A percentile compares a stretch with the other conserved stretches of the same genome.
phyloP scores from a whole-genome alignment of 371 early-diverging fungal genomes.

The Fennellomyces sp. region DNA sequence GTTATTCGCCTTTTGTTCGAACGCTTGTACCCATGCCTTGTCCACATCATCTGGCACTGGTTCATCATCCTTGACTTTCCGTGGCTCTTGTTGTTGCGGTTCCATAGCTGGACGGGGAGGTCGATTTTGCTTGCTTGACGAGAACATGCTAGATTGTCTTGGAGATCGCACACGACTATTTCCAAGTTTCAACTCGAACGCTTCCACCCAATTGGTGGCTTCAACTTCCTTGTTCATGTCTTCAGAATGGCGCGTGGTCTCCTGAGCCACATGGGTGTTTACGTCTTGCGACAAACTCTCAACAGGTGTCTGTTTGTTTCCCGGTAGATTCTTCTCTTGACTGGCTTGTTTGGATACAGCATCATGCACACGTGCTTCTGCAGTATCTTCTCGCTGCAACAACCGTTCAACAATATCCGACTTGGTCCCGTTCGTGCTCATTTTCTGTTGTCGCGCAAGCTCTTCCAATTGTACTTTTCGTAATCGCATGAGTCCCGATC shows the following conservation, averaged over 20 bases:
- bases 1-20: conserved; percentile 15
- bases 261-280: not conserved
- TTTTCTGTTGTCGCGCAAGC: conserved; percentile 9
- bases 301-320: not conserved
- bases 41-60: conserved; percentile 16
- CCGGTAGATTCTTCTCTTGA: not conserved
- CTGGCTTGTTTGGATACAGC: conserved; percentile 4
- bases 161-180: conserved; percentile 6
- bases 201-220: conserved; percentile 16
- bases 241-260: not conserved
- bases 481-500: conserved; percentile 10
- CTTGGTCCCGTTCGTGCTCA: conserved; percentile 13
- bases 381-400: not conserved
- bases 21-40: conserved; percentile 17
- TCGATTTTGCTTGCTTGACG: too few relatives aligned
- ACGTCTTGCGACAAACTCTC: not conserved
- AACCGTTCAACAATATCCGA: conserved; percentile 16
- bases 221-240: conserved; percentile 3
- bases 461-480: conserved; percentile 13
- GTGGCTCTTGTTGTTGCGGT: not conserved
- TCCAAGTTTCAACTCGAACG: conserved; percentile 21
- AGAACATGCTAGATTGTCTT: not conserved
- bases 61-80: not conserved
- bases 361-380: not conserved
- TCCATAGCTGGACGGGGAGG: not conserved